A percentile compares a stretch with the other conserved stretches of the same genome.
Conservation (phyloP, 1,284 basidiomycete species). For the Pseudozyma thailandica region DNA sequence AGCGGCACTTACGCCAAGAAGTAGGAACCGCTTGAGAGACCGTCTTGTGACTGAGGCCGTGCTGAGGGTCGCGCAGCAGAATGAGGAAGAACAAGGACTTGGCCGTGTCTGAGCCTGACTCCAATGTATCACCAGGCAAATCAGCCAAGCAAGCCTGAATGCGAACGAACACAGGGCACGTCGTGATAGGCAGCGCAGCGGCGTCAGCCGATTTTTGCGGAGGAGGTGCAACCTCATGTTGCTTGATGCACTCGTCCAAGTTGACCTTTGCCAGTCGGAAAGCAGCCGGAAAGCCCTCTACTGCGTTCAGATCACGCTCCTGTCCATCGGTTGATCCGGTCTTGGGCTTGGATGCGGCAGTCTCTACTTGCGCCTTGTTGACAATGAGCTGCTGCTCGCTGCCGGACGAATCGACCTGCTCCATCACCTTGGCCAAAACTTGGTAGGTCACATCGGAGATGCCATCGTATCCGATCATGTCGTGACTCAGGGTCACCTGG, state of each 20-base stretch:
- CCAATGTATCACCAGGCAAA: conserved; percentile 32
- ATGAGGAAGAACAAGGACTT: conserved; percentile 59
- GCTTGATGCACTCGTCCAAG: conserved; percentile 77
- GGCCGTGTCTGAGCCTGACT: neutral
- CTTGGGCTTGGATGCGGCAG: conserved; percentile 38
- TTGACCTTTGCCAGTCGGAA: conserved; percentile 80
- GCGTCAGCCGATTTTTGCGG: conserved; percentile 11
- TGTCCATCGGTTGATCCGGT: conserved; percentile 8
- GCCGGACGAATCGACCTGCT: conserved; percentile 56
- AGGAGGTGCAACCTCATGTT: conserved; percentile 73
- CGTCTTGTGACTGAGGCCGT: conserved; percentile 61
- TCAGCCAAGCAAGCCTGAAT: conserved; percentile 76
- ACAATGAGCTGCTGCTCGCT: conserved; percentile 60
- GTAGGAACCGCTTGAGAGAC: conserved; percentile 60
- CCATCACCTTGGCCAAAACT: conserved; percentile 62
- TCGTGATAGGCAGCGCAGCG: conserved; percentile 76
- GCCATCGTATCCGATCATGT: conserved; percentile 93
- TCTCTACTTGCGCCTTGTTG: conserved; percentile 53
- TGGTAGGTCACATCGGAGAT: conserved; percentile 92
- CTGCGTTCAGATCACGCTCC: conserved; percentile 79
- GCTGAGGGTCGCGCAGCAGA: conserved; percentile 59
- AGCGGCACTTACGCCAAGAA: conserved; percentile 58
- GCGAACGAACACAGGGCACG: conserved; percentile 90
- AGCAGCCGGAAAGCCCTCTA: conserved; percentile 84
- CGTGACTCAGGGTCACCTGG: conserved; percentile 89